Conservation (phyloP, 441 rosid species). For the Caryocar brasiliense region DNA sequence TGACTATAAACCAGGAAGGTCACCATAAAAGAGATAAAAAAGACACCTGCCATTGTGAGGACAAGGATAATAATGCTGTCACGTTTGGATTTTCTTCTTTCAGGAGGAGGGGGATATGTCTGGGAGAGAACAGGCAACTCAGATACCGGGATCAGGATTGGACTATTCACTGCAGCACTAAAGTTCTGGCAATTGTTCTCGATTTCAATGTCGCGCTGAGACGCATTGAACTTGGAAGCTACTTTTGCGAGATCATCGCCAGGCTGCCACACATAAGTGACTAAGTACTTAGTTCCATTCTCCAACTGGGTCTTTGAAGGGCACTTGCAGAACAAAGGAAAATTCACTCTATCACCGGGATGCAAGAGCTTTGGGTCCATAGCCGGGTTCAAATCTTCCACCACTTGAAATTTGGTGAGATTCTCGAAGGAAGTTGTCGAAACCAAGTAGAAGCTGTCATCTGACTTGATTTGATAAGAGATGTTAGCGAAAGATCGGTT, state of each 20-base stretch:
- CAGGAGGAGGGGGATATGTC: constrained; percentile 7
- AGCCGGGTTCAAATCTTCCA: constrained; percentile 29
- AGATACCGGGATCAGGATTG: constrained; percentile 41
- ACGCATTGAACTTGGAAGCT: constrained; percentile 28
- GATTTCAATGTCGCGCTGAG: constrained; percentile 19
- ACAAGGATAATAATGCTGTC: constrained; percentile 7
- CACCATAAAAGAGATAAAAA: constrained; percentile 16
- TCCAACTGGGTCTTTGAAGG: constrained; percentile 21
- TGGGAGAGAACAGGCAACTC: constrained; percentile 35
- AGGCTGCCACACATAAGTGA: constrained; percentile 51
- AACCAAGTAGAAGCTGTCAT: constrained; percentile 40
- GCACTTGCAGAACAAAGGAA: constrained; percentile 57
- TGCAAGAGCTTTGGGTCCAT: constrained; percentile 27
- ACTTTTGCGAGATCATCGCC: constrained; percentile 31
- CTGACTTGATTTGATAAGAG: constrained; percentile 39
- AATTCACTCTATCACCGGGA: constrained; percentile 29
- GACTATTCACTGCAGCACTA: constrained; percentile 22
- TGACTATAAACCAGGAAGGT: constrained; percentile 12
- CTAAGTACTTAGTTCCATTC: constrained; percentile 28
- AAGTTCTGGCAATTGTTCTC: constrained; percentile 33
- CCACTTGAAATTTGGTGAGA: constrained; percentile 34
- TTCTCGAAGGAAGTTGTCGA: constrained; percentile 30
- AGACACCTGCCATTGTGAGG: constrained; percentile 9
- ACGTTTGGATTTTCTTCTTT: constrained; percentile 16
- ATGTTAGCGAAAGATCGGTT: constrained; percentile 36